Base-by-base conservation (phyloP, 768 basidiomycete species). In the Tylopilus vinaceipallidus region DNA sequence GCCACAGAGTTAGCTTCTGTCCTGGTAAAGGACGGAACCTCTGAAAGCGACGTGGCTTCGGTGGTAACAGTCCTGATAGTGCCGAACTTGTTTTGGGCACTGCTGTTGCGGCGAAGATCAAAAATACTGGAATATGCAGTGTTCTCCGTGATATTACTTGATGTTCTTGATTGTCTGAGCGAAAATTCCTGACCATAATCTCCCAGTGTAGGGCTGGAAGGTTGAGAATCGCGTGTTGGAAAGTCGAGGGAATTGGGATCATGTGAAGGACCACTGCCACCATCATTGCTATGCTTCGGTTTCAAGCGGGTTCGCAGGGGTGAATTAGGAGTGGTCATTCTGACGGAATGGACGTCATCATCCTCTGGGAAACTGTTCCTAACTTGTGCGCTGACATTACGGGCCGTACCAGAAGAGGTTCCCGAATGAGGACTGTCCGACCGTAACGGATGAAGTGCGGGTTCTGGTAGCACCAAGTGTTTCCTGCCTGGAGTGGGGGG, bases 11-110 rank as follows among this genome's bases (percentile, higher is more conserved):
- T 83, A 14, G 79, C 88, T 59, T 89, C 86, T n/a, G 83, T 75
- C 29, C 76, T 75, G 19, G 77, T 78, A 45, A 88, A 71, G 10
- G 86, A 86, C 6, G 84, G 83, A 13, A 73, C 70, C 58, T 88
- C 89, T 34, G 73, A 71, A 14, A 78, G 66, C 33, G 86, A 88
- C 17, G 89, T 92, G 52, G 84, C 75, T 55, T 91, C 89, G 26
- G 91, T 92, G 27, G 83, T 89, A 52, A 84, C 73, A n/a, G 90
- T 91, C 59, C 87, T 76, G 53, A 91, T 81, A 11, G 90, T 92
- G 35, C 83, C 87, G 66, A 82, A 91, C 63, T 80, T 84, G 61
- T 79, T 83, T 54, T 73, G 72, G 36, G 68, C 72, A 49, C 67
- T 69, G 42, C 69, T 73, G 45, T 68, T 72, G 46, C 71, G 70